These are phyloP conservation scores for Dalbergia oliveri DNA, from an alignment of 306 rosid genomes.

Conservation along the genomic window DNA sequence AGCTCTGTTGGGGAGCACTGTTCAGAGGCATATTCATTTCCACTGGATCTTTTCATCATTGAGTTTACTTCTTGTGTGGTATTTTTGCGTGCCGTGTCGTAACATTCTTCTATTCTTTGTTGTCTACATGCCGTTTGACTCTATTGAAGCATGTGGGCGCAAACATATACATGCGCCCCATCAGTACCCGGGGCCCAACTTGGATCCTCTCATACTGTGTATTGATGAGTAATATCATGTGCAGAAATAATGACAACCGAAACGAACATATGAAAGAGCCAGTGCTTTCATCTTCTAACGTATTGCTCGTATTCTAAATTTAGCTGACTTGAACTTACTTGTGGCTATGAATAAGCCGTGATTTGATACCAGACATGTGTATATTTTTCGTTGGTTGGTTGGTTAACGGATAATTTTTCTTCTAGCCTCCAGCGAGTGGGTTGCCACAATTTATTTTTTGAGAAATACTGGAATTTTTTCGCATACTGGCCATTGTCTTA, in stretches of 20 bases:
- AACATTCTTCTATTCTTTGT: background rate
- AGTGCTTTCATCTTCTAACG: slow-evolving; percentile 7
- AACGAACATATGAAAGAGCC: slow-evolving; percentile 30
- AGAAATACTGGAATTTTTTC: background rate
- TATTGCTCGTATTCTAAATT: background rate
- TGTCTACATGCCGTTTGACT: slow-evolving; percentile 34
- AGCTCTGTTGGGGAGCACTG: background rate
- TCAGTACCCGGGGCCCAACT: slow-evolving; percentile 16
- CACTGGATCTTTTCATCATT: background rate
- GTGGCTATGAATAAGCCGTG: slow-evolving; percentile 27
- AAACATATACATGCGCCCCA: slow-evolving; percentile 9
- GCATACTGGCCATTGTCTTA: background rate
- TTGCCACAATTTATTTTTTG: background rate
- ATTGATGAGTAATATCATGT: background rate
- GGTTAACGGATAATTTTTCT: background rate
- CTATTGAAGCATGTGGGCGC: background rate
- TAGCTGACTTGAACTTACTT: slow-evolving; percentile 20
- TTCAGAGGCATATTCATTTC: background rate
- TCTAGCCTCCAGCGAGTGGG: background rate
- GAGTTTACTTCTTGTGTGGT: slow-evolving; percentile 1
- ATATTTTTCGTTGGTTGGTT: background rate
- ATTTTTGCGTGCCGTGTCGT: background rate
- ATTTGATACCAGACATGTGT: slow-evolving; percentile 21
- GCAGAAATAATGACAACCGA: slow-evolving; percentile 25
- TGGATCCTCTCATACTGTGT: background rate